phyloP scores from a whole-genome alignment of 2,329 filamentous ascomycete species.

The Orbilia quercus region DNA sequence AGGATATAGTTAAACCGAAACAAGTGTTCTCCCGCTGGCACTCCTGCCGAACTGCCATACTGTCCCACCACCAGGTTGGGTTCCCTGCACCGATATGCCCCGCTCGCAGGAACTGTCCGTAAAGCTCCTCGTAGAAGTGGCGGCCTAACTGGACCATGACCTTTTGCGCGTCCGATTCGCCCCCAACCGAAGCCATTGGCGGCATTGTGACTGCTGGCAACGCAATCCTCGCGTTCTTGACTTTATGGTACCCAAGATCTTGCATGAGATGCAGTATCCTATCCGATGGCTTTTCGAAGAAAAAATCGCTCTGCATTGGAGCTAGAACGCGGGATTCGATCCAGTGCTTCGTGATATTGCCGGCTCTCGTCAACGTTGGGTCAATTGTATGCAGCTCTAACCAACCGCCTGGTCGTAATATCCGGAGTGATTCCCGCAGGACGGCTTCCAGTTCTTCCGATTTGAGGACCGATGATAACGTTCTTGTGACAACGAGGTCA shows the following conservation, averaged over 20 bases:
- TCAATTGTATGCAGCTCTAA: slow-evolving; percentile 56
- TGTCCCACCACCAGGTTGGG: slow-evolving; percentile 57
- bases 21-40: slow-evolving; percentile 56
- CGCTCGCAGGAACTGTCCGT: slow-evolving; percentile 53
- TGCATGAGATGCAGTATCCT: slow-evolving; percentile 55
- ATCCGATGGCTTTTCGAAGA: slow-evolving; percentile 53
- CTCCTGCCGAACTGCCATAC: slow-evolving; percentile 56
- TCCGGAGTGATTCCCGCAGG: slow-evolving; percentile 51
- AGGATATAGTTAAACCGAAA: slow-evolving; percentile 57
- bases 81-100: slow-evolving; percentile 53
- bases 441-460: slow-evolving; percentile 49
- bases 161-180: slow-evolving; percentile 55
- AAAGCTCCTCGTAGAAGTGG: slow-evolving; percentile 57
- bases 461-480: slow-evolving; percentile 52
- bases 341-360: slow-evolving; percentile 56
- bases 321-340: slow-evolving; percentile 55
- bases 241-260: slow-evolving; percentile 53
- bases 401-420: slow-evolving; percentile 57
- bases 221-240: slow-evolving; percentile 56
- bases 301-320: slow-evolving; percentile 54
- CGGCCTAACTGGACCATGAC: slow-evolving; percentile 56
- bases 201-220: slow-evolving; percentile 48
- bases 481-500: slow-evolving; percentile 53
- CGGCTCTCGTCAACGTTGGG: slow-evolving; percentile 50
- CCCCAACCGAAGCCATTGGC: slow-evolving; percentile 27